These are phyloP conservation scores for Trichothecium sympodiale DNA, from an alignment of 2,329 filamentous ascomycete genomes.

Conservation along the genomic window DNA sequence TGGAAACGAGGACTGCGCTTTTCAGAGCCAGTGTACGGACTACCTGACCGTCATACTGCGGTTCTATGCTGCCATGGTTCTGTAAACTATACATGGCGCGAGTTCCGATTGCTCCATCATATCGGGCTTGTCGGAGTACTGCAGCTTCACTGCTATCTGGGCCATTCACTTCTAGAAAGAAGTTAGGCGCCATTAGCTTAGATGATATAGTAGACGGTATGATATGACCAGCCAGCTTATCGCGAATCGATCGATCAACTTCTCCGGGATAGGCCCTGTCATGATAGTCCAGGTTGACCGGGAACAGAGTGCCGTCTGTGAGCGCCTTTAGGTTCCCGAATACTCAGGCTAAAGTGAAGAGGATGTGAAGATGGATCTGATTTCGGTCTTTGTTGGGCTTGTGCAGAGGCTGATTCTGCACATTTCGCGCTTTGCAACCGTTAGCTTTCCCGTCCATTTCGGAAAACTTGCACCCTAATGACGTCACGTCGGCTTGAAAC, in stretches of 20 bases:
- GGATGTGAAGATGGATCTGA: too few relatives aligned
- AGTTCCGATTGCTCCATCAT: slow-evolving; percentile 24
- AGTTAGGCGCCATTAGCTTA: slow-evolving; percentile 24
- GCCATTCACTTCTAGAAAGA: slow-evolving; percentile 28
- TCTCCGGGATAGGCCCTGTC: slow-evolving; percentile 16
- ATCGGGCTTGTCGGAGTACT: slow-evolving; percentile 20
- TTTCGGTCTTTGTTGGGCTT: too few relatives aligned
- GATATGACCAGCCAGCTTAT: slow-evolving; percentile 14
- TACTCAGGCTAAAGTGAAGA: too few relatives aligned
- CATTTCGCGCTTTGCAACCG: too few relatives aligned
- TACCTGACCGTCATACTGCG: slow-evolving; percentile 24
- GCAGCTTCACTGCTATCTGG: slow-evolving; percentile 17
- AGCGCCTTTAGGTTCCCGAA: slow-evolving; percentile 25
- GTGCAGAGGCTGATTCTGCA: too few relatives aligned
- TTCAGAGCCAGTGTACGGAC: too few relatives aligned
- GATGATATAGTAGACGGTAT: slow-evolving; percentile 17
- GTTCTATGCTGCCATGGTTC: slow-evolving; percentile 17
- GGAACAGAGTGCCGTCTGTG: slow-evolving; percentile 16
- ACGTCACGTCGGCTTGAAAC: too few relatives aligned
- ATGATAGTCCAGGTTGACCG: slow-evolving; percentile 19
- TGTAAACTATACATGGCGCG: slow-evolving; percentile 25
- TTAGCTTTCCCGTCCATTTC: too few relatives aligned
- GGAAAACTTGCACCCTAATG: too few relatives aligned
- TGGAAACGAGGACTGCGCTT: too few relatives aligned
- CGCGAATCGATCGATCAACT: slow-evolving; percentile 12